Percentiles rank a stretch among this genome's conserved stretches.
Evolutionary conservation across 805 yeast genomes (phyloP).

Genomic region (Candida qinlingensis): DNA sequence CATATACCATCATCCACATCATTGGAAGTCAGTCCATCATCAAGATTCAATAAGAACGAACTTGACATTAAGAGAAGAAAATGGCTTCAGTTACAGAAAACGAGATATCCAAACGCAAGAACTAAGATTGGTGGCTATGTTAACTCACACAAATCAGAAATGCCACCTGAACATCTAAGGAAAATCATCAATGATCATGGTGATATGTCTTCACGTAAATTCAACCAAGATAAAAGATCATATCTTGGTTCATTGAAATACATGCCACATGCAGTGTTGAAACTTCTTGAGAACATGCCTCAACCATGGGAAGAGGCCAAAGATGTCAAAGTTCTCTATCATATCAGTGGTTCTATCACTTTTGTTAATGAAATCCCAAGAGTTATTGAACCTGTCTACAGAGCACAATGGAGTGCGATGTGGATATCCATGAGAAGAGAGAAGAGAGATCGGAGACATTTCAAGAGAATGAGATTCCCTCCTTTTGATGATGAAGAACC

Average conservation of each 20-base stretch:
- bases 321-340: constrained; percentile 86
- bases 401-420: constrained; percentile 92
- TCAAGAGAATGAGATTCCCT: constrained; percentile 90
- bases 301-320: constrained; percentile 94
- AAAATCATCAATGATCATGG: constrained; percentile 80
- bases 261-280: constrained; percentile 92
- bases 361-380: constrained; percentile 90
- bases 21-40: constrained; percentile 13
- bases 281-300: constrained; percentile 92
- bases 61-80: constrained; percentile 42
- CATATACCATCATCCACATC: constrained; percentile 23
- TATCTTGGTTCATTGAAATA: constrained; percentile 88
- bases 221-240: constrained; percentile 79
- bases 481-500: constrained; percentile 98
- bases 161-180: constrained; percentile 92
- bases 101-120: constrained; percentile 38
- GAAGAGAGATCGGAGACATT: constrained; percentile 83
- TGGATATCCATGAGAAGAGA: constrained; percentile 95
- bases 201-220: constrained; percentile 73
- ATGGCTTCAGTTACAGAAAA: constrained; percentile 64
- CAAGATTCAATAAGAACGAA: constrained; percentile 21
- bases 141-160: constrained; percentile 61
- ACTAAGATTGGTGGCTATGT: constrained; percentile 39
- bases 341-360: constrained; percentile 88
- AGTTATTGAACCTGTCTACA: constrained; percentile 86